Conservation (phyloP, 768 basidiomycete species). For the Auriculariales sp. region DNA sequence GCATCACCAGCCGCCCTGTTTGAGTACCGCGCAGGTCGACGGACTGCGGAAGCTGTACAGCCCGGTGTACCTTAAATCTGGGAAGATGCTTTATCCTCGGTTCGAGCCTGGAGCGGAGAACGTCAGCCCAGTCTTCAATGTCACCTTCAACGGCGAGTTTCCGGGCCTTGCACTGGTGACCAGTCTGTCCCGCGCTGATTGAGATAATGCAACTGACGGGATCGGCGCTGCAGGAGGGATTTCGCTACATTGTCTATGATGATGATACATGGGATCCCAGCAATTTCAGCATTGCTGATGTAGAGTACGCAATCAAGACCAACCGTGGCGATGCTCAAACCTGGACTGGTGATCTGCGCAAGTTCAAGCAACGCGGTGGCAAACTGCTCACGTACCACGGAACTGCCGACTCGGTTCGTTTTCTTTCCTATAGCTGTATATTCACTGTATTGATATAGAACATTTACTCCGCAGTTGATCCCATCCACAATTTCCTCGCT, state of each 20-base stretch:
- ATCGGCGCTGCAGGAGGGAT: too few relatives aligned
- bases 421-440: too few relatives aligned
- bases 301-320: too few relatives aligned
- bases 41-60: constrained; percentile 15
- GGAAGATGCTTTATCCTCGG: constrained; percentile 13
- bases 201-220: too few relatives aligned
- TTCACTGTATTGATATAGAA: too few relatives aligned
- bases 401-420: constrained; percentile 4
- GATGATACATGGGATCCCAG: too few relatives aligned
- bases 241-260: too few relatives aligned
- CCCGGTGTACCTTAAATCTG: constrained; percentile 13
- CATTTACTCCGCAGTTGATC: constrained; percentile 11
- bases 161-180: too few relatives aligned
- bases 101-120: constrained; percentile 17
- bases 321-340: too few relatives aligned
- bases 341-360: constrained; percentile 9
- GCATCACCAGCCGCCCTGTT: constrained; percentile 11
- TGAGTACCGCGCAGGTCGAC: constrained; percentile 14
- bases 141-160: too few relatives aligned
- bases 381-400: constrained; percentile 16
- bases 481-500: constrained; percentile 11
- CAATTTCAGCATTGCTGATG: too few relatives aligned
- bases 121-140: neutral
- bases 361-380: constrained; percentile 12
- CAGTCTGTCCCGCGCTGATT: too few relatives aligned